Evolutionary conservation across 805 yeast species (phyloP).

Genomic region (Blastobotrys parvus): DNA sequence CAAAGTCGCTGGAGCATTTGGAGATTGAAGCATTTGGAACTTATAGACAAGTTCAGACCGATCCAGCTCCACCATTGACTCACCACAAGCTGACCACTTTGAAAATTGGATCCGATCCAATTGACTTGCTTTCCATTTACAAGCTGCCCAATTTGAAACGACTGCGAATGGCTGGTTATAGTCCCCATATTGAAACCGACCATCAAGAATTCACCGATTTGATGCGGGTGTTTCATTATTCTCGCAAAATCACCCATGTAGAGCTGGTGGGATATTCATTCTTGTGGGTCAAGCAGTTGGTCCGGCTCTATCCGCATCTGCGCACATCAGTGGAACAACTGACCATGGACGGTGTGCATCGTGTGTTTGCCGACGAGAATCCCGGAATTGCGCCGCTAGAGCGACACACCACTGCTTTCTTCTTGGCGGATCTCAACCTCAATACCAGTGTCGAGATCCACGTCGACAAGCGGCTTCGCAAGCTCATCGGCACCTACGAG

Average conservation of each 20-base stretch:
- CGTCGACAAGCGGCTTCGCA: not conserved
- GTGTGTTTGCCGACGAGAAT: not conserved
- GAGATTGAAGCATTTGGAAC: not conserved
- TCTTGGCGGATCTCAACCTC: not conserved
- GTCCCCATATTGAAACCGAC: not conserved
- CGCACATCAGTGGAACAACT: not conserved
- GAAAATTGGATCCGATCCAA: not conserved
- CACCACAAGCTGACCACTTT: not conserved
- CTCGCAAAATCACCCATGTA: not conserved
- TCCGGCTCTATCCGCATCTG: not conserved
- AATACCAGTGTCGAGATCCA: not conserved
- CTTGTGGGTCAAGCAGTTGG: not conserved
- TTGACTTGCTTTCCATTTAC: not conserved
- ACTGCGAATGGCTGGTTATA: not conserved
- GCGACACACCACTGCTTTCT: not conserved
- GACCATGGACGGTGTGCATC: not conserved
- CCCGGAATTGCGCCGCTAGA: not conserved
- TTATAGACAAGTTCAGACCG: too few relatives aligned
- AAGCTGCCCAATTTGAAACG: not conserved
- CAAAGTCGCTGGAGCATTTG: not conserved
- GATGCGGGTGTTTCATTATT: not conserved
- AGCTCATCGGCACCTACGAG: not conserved
- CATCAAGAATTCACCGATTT: not conserved
- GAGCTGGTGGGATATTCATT: not conserved
- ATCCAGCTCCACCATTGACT: too few relatives aligned